Evolutionary conservation across 2,329 filamentous ascomycete species (phyloP).

Genomic region (Botrytis porri): DNA sequence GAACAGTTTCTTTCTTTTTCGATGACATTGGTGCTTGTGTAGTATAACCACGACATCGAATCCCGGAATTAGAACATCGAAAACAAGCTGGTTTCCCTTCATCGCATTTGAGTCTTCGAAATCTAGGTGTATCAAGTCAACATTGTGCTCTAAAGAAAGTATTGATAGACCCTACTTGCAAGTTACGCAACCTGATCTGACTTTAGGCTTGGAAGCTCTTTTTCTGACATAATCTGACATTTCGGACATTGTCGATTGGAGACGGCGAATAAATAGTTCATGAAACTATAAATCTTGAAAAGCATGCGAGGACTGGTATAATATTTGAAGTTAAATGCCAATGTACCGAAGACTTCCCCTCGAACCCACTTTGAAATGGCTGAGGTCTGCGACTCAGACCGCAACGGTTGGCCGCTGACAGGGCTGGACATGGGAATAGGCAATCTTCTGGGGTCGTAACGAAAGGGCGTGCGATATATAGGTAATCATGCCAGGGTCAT

Average conservation of each 20-base stretch:
- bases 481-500: background rate
- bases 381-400: background rate
- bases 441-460: background rate
- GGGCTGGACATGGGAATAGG: background rate
- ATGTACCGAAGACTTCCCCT: background rate
- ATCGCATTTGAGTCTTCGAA: constrained; percentile 36
- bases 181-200: constrained; percentile 15
- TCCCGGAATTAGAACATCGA: constrained; percentile 33
- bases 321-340: background rate
- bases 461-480: background rate
- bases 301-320: background rate
- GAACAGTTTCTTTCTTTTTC: constrained; percentile 10
- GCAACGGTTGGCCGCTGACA: background rate
- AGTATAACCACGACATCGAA: constrained; percentile 35
- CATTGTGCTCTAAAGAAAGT: background rate
- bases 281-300: background rate
- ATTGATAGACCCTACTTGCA: constrained; percentile 33
- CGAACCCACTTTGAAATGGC: background rate
- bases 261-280: background rate
- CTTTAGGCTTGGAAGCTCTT: constrained; percentile 20
- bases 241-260: background rate
- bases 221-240: constrained; percentile 17
- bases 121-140: constrained; percentile 22
- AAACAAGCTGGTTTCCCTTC: constrained; percentile 33
- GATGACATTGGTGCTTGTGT: constrained; percentile 14